A percentile compares a stretch with the other conserved stretches of the same genome.
Conservation (phyloP, 495 filamentous ascomycete genomes). For the Margaritispora aquatica region DNA sequence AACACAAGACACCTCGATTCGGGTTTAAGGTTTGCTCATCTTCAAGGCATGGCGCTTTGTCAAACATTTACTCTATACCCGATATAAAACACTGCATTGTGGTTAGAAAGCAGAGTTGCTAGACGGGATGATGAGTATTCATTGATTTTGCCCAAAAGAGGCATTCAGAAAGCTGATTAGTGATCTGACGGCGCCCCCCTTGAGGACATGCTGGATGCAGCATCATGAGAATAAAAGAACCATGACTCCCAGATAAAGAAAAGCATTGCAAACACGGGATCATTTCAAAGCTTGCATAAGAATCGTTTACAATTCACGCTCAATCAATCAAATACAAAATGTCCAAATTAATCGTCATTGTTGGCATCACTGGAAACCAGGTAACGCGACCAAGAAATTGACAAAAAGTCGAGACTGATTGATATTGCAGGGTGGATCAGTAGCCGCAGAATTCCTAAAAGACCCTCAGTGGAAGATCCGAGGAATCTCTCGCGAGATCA, state of each 20-base stretch:
- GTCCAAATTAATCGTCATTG: slow-evolving; percentile 10
- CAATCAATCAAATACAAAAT: not conserved
- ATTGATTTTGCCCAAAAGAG: too few relatives aligned
- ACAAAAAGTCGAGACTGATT: not conserved
- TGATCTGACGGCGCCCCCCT: not conserved
- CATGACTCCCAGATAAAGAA: not conserved
- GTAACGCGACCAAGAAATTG: not conserved
- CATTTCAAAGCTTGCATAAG: not conserved
- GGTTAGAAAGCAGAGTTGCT: too few relatives aligned
- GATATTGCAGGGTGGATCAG: slow-evolving; percentile 36
- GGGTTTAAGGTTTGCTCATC: too few relatives aligned
- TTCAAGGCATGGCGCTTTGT: too few relatives aligned
- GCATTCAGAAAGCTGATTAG: too few relatives aligned
- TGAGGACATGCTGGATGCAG: not conserved
- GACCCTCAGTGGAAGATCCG: slow-evolving; percentile 35
- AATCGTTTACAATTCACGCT: not conserved
- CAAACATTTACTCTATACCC: too few relatives aligned
- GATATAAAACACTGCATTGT: too few relatives aligned
- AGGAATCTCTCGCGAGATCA: slow-evolving; percentile 34
- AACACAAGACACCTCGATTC: too few relatives aligned
- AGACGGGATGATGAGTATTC: too few relatives aligned
- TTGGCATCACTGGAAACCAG: slow-evolving; percentile 16
- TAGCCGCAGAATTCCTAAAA: slow-evolving; percentile 32
- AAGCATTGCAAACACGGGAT: not conserved
- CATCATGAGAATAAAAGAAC: not conserved